Conservation (phyloP, 23 red algal genomes). For the Gracilaria vermiculophylla region DNA sequence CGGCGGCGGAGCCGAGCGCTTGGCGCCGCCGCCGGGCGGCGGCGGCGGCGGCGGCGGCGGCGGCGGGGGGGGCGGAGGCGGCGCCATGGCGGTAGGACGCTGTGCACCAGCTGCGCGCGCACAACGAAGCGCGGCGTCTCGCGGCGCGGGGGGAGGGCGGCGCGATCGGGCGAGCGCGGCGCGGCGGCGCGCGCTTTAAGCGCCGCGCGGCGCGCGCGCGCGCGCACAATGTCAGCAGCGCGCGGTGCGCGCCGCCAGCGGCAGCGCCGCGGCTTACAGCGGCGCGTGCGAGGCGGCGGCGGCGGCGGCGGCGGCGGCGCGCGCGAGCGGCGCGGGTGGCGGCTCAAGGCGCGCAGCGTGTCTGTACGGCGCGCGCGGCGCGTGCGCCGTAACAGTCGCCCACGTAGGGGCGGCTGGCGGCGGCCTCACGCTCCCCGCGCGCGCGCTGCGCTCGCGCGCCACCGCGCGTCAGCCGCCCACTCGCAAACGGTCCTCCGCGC, state of each 20-base stretch:
- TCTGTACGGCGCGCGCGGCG: too few species aligned
- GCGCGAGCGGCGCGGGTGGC: not conserved
- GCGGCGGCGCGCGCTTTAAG: not conserved
- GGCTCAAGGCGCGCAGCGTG: not conserved
- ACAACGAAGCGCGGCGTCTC: too few species aligned
- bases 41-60: constrained; percentile 48
- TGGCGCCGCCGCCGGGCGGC: not conserved
- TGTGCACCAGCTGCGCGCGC: not conserved
- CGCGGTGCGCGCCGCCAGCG: too few species aligned
- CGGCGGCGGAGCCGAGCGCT: not conserved
- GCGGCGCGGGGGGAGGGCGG: too few species aligned
- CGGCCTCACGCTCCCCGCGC: too few species aligned
- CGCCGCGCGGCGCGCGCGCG: not conserved
- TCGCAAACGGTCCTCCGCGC: too few species aligned
- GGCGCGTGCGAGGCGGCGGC: too few species aligned
- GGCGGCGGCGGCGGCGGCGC: not conserved
- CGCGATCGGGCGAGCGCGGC: not conserved
- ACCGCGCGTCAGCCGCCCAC: too few species aligned
- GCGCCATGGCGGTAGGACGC: not conserved
- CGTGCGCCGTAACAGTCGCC: too few species aligned
- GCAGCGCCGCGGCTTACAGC: too few species aligned
- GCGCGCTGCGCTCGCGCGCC: not conserved
- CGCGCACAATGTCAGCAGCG: not conserved
- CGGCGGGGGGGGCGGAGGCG: constrained; percentile 16
- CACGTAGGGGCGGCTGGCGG: too few species aligned